Percentiles rank a stretch among this genome's conserved stretches.
phyloP scores from a whole-genome alignment of 441 rosid genomes.

The Eruca vesicaria region DNA sequence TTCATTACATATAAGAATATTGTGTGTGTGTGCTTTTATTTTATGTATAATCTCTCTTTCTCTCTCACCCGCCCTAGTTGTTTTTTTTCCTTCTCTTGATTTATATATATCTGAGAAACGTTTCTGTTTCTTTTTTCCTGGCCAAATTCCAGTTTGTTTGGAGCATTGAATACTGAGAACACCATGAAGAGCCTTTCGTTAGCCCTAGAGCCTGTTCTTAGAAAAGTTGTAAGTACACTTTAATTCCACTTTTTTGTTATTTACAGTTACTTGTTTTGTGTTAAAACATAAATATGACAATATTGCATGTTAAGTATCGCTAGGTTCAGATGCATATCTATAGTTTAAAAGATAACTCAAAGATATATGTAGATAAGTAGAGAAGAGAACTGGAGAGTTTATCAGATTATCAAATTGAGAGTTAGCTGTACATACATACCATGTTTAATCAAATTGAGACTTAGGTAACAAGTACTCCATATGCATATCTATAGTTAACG shows the following conservation, averaged over 20 bases:
- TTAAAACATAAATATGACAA: background rate
- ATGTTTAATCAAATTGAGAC: conserved; percentile 1
- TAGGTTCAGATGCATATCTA: background rate
- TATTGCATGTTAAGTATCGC: background rate
- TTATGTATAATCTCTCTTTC: background rate
- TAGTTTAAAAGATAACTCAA: background rate
- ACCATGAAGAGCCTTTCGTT: conserved; percentile 31
- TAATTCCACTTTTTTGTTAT: background rate
- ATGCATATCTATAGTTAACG: too few species aligned
- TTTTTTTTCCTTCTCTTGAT: background rate
- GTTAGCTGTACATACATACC: background rate
- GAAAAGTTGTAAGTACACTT: conserved; percentile 59
- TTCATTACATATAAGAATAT: background rate
- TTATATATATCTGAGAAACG: background rate
- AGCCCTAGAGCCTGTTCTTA: conserved; percentile 68
- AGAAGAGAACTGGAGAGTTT: background rate
- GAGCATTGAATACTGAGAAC: conserved; percentile 44
- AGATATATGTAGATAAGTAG: background rate
- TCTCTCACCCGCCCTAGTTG: background rate
- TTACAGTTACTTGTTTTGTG: background rate
- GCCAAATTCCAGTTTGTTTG: conserved; percentile 46
- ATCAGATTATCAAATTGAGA: background rate
- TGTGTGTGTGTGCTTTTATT: background rate
- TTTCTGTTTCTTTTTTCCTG: background rate
- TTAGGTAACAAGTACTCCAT: background rate